Percentiles rank a stretch among this genome's conserved stretches.
Conservation (phyloP, 2,329 filamentous ascomycete genomes). For the Cladorrhinum sp. region DNA sequence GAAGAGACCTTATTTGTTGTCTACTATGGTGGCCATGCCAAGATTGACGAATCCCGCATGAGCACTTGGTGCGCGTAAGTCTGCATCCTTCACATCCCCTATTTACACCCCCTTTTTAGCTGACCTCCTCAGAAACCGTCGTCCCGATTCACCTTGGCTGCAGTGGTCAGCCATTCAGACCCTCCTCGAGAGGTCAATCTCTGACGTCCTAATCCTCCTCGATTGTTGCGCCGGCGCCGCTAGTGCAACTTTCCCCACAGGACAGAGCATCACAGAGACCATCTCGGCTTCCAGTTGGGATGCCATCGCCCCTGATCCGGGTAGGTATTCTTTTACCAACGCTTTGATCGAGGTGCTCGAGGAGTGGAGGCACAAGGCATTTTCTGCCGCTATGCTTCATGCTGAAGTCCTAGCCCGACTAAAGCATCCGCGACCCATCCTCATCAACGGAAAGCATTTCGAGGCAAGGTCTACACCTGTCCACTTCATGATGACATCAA, state of each 20-base stretch:
- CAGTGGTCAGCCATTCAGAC: constrained; percentile 63
- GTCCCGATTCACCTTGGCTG: constrained; percentile 51
- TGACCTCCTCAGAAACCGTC: constrained; percentile 41
- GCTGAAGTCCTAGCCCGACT: constrained; percentile 58
- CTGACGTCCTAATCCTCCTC: constrained; percentile 56
- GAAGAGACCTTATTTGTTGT: constrained; percentile 55
- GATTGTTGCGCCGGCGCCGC: constrained; percentile 60
- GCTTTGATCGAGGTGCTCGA: constrained; percentile 57
- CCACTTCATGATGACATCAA: constrained; percentile 62
- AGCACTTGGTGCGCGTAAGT: constrained; percentile 60
- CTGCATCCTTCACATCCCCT: constrained; percentile 17
- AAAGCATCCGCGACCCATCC: constrained; percentile 57
- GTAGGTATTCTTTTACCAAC: constrained; percentile 58
- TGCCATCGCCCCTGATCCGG: constrained; percentile 57
- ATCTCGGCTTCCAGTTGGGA: constrained; percentile 63
- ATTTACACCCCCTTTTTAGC: neutral
- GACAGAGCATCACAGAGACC: constrained; percentile 58
- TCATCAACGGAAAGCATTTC: constrained; percentile 55
- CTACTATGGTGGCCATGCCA: constrained; percentile 59
- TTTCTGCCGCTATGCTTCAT: constrained; percentile 60
- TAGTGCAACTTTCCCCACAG: constrained; percentile 56
- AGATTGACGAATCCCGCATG: constrained; percentile 57
- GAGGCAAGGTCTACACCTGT: constrained; percentile 58
- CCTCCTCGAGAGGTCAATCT: constrained; percentile 53
- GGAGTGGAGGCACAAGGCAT: constrained; percentile 53